phyloP scores from a whole-genome alignment of 2,329 filamentous ascomycete genomes.

The Botrytis fragariae region DNA sequence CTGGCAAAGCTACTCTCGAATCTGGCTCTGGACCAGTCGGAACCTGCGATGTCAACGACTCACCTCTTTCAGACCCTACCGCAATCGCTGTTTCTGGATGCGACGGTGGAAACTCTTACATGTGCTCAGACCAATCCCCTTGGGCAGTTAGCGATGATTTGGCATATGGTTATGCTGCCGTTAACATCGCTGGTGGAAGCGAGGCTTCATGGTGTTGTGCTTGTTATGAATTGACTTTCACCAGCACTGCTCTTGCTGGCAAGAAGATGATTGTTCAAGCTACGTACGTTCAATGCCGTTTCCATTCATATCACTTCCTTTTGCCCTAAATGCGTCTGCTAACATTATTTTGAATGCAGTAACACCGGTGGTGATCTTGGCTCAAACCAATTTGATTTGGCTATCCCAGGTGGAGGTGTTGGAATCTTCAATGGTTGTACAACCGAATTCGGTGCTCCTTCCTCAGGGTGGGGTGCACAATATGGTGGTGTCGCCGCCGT shows the following conservation, averaged over 20 bases:
- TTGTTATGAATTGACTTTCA: slow-evolving; percentile 55
- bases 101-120: slow-evolving; percentile 44
- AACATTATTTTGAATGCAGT: neutral
- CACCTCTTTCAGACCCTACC: slow-evolving; percentile 50
- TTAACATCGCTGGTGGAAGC: slow-evolving; percentile 50
- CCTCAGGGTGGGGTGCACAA: slow-evolving; percentile 45
- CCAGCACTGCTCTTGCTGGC: slow-evolving; percentile 49
- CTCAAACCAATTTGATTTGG: slow-evolving; percentile 57
- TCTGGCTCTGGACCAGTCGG: slow-evolving; percentile 31
- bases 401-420: slow-evolving; percentile 54
- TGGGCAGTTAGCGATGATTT: slow-evolving; percentile 58
- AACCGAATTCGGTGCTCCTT: slow-evolving; percentile 45
- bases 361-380: slow-evolving; percentile 60
- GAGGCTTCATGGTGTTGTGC: slow-evolving; percentile 64
- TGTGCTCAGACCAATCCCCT: slow-evolving; percentile 61
- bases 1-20: slow-evolving; percentile 52
- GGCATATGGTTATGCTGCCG: slow-evolving; percentile 61
- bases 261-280: slow-evolving; percentile 62
- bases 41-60: slow-evolving; percentile 46
- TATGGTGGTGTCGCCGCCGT: slow-evolving; percentile 49
- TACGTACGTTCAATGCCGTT: neutral
- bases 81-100: slow-evolving; percentile 49
- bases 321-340: neutral
- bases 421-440: slow-evolving; percentile 55
- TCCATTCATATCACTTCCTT: neutral